These are phyloP conservation scores for Hymenotorrendiella dingleyae DNA, from an alignment of 2,329 filamentous ascomycete species.

Conservation along the genomic window DNA sequence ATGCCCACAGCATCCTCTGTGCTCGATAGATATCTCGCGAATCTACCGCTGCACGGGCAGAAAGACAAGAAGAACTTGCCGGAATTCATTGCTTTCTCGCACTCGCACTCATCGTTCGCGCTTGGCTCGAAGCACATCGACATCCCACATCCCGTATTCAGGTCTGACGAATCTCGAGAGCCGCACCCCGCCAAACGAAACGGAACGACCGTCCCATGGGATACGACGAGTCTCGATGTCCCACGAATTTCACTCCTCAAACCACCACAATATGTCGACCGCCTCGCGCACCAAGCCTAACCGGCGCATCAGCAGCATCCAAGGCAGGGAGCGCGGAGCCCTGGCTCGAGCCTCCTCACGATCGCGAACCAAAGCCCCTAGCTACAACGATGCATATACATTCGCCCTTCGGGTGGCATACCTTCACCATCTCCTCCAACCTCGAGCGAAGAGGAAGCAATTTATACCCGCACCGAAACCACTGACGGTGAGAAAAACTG, in stretches of 20 bases:
- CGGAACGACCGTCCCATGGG: conserved; percentile 1
- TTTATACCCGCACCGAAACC: conserved; percentile 66
- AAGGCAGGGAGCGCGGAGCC: conserved; percentile 21
- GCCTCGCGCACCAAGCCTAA: conserved; percentile 24
- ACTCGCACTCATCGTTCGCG: too few species aligned
- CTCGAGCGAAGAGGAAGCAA: conserved; percentile 82
- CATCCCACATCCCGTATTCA: too few species aligned
- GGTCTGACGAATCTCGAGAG: too few species aligned
- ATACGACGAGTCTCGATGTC: too few species aligned
- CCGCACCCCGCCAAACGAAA: conserved; percentile 4
- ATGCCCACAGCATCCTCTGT: conserved; percentile 3
- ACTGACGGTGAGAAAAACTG: conserved; percentile 53
- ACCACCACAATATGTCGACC: conserved; percentile 25
- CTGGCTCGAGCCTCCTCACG: conserved; percentile 35
- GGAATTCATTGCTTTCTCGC: too few species aligned
- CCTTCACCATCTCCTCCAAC: conserved; percentile 87
- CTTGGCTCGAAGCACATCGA: too few species aligned
- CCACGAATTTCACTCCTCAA: background rate
- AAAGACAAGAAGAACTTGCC: too few species aligned
- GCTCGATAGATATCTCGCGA: background rate
- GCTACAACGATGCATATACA: conserved; percentile 78
- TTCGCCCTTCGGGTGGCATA: conserved; percentile 88
- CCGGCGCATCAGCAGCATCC: conserved; percentile 28
- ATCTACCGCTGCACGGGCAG: too few species aligned
- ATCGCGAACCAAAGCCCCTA: conserved; percentile 43